A percentile compares a stretch with the other conserved stretches of the same genome.
phyloP scores from a whole-genome alignment of 768 basidiomycete species.

The Psilocybe cubensis region DNA sequence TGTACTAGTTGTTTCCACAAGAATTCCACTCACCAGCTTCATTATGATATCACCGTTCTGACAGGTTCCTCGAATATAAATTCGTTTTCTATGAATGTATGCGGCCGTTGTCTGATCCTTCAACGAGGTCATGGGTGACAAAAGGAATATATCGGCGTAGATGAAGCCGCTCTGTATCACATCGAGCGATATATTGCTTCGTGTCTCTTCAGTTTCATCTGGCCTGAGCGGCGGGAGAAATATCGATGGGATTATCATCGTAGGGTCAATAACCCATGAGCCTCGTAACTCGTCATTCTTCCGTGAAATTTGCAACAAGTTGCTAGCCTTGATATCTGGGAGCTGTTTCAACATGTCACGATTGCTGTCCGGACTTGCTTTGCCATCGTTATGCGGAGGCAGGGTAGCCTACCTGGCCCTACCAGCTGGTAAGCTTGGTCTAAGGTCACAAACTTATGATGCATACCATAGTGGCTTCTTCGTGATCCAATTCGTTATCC shows the following conservation, averaged over 20 bases:
- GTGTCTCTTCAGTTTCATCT: slow-evolving; percentile 37
- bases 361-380: neutral
- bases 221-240: slow-evolving; percentile 40
- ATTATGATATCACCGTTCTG: slow-evolving; percentile 27
- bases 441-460: too few relatives aligned
- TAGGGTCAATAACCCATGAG: slow-evolving; percentile 46
- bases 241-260: slow-evolving; percentile 38
- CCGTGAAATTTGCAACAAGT: slow-evolving; percentile 31
- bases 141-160: slow-evolving; percentile 42
- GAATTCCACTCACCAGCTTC: slow-evolving; percentile 22
- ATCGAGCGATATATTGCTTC: slow-evolving; percentile 41
- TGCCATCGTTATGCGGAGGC: neutral
- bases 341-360: neutral
- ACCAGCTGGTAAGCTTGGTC: too few relatives aligned
- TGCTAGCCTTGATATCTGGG: slow-evolving; percentile 30
- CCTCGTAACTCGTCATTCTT: slow-evolving; percentile 34
- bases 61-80: slow-evolving; percentile 15
- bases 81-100: slow-evolving; percentile 16
- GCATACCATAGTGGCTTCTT: too few relatives aligned
- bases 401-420: too few relatives aligned
- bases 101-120: neutral
- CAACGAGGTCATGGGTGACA: slow-evolving; percentile 18
- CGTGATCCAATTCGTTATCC: too few relatives aligned
- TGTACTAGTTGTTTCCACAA: too few relatives aligned
- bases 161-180: slow-evolving; percentile 36